Evolutionary conservation across 257 asterid species (phyloP), one percentile per base, ranked within the genome.

Genomic region (Capsicum pubescens): DNA sequence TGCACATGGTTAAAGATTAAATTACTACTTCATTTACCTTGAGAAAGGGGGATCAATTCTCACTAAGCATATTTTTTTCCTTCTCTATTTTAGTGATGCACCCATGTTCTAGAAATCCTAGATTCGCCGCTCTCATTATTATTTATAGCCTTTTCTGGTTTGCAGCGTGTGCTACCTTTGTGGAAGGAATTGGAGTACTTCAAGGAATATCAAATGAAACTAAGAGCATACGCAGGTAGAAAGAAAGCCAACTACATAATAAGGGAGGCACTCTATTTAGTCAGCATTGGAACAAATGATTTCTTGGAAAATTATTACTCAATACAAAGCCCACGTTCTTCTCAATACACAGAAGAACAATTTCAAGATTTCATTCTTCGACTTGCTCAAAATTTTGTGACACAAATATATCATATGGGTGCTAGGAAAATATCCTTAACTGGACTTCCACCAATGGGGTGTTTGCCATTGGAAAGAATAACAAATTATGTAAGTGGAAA

Each of bases 361-460:
- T 96, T 71, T 91, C 94, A 92, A 46, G 88, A 56, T 16, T 90
- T 74, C 59, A 87, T 94, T 8, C 0, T 92, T 1, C 90, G 86
- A 42, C 72, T 90, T 0, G 98, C 92, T 0, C 97, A 90, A 89
- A 74, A 85, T 4, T 94, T 96, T 11, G 83, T 92, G 16, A 86
- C 68, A 79, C 89, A 92, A 3, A 83, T 96, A 3, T 94, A 96
- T 83, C 56, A 42, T 0, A 26, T 93, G 80, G 99, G 99, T 8
- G 98, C 96, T 3, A 88, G 97, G 1, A 94, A 95, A 72, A 90
- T 95, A 32, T 89, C 91, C 2, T 58, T 95, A 15, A 89, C 95
- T 6, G 97, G 95, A 74, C 90, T 95, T 14, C 98, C 98, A 1
- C 99, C 99, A 21, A 95, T 95, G 97, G 99, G 99, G 6, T 95